phyloP scores from a whole-genome alignment of 2,329 filamentous ascomycete genomes.

The Alternaria gansuensis region DNA sequence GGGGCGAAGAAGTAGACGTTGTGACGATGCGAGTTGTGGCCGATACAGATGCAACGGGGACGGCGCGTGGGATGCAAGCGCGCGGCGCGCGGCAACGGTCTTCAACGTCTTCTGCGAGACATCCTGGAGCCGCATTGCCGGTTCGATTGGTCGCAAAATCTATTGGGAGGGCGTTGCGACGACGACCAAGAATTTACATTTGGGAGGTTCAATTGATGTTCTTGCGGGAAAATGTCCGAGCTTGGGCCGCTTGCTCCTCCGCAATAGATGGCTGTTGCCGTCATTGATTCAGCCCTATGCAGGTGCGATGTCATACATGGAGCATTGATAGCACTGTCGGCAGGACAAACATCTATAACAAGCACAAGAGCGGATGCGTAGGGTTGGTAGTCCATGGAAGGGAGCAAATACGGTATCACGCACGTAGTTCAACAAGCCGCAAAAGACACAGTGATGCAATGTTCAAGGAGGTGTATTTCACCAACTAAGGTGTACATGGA shows the following conservation, averaged over 20 bases:
- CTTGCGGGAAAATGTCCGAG: slow-evolving; percentile 19
- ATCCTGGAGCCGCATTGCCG: slow-evolving; percentile 53
- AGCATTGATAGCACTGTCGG: neutral
- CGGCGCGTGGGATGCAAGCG: slow-evolving; percentile 31
- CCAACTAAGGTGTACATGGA: slow-evolving; percentile 8
- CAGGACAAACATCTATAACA: neutral
- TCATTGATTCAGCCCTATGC: slow-evolving; percentile 26
- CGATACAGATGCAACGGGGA: slow-evolving; percentile 8
- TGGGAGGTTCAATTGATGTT: slow-evolving; percentile 4
- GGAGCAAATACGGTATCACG: neutral
- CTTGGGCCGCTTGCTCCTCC: slow-evolving; percentile 17
- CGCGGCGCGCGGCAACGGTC: slow-evolving; percentile 31
- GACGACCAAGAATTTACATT: slow-evolving; percentile 14
- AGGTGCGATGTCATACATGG: slow-evolving; percentile 14
- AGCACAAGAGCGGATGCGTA: neutral
- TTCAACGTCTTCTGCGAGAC: slow-evolving; percentile 46
- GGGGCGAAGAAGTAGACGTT: slow-evolving; percentile 13
- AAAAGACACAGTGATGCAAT: neutral
- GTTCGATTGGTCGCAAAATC: slow-evolving; percentile 26
- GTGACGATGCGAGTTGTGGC: slow-evolving; percentile 31
- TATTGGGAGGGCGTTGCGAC: slow-evolving; percentile 12
- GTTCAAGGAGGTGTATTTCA: slow-evolving; percentile 2
- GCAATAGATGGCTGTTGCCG: slow-evolving; percentile 13
- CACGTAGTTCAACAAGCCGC: neutral
- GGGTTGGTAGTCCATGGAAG: neutral